phyloP scores from a whole-genome alignment of 495 filamentous ascomycete species.

The Schizothecium vesticola region DNA sequence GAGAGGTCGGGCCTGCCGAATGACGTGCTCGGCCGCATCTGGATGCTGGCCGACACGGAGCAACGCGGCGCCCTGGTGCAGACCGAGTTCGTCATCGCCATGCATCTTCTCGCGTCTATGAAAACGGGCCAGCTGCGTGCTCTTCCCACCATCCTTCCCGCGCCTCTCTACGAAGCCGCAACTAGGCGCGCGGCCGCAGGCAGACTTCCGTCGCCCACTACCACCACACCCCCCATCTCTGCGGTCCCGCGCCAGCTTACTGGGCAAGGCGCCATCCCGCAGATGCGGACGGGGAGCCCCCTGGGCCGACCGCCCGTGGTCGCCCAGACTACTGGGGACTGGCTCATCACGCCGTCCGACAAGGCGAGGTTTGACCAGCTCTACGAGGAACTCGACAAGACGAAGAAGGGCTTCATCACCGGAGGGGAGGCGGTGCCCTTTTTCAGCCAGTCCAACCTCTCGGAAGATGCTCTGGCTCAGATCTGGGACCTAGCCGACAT shows the following conservation, averaged over 20 bases:
- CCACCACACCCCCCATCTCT: constrained; percentile 31
- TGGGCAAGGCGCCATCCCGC: constrained; percentile 32
- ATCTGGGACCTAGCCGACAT: constrained; percentile 98
- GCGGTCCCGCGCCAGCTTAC: constrained; percentile 45
- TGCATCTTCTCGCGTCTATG: constrained; percentile 90
- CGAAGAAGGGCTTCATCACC: constrained; percentile 73
- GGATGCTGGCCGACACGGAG: constrained; percentile 89
- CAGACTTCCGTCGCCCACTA: constrained; percentile 27
- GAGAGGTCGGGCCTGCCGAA: constrained; percentile 87
- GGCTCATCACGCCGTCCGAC: constrained; percentile 75
- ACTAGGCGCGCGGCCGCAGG: constrained; percentile 60
- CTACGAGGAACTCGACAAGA: constrained; percentile 74
- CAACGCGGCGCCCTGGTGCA: constrained; percentile 82
- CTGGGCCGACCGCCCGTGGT: constrained; percentile 55
- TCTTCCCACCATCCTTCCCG: constrained; percentile 75
- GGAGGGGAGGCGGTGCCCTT: constrained; percentile 94
- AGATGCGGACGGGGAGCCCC: constrained; percentile 63
- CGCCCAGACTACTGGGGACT: constrained; percentile 66
- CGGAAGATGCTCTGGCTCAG: constrained; percentile 86
- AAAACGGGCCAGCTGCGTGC: constrained; percentile 75
- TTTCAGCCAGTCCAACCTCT: constrained; percentile 83
- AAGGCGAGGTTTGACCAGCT: constrained; percentile 82
- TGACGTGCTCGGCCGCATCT: constrained; percentile 85
- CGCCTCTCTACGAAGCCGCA: constrained; percentile 87
- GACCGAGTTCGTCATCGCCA: constrained; percentile 95